Evolutionary conservation across 140 eudicot genomes (phyloP), one percentile per base, ranked within the genome.

Genomic region (Bidens hawaiensis): DNA sequence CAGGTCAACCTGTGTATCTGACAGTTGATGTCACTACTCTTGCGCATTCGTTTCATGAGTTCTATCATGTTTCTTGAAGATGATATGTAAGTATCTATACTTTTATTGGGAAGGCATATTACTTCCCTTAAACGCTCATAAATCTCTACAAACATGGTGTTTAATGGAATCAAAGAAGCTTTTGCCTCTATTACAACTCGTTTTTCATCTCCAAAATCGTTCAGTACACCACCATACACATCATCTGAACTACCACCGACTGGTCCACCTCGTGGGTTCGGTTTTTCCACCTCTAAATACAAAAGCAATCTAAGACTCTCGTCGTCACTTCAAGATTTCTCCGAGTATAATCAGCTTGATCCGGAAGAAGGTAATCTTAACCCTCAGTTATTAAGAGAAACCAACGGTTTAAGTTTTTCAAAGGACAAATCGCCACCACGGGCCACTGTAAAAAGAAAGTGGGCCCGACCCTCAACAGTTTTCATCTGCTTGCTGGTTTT

Each of bases 301-400:
- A 94, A 76, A 76, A 75, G 63, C 41, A 76, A 61, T 77, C 31
- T 94, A 78, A 76, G 95, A 76, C 81, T 51, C 18, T 94, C 99
- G 56, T 78, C 97, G 7, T 94, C 99, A 14, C 93, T 88, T 18
- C 99, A 94, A 85, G 99, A 94, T 88, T 78, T 94, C 41, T 85
- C 97, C 27, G 51, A 70, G 58, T 94, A 88, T 68, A 76, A 50
- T 36, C 81, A 48, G 25, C 77, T 88, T 45, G 95, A 94, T 76
- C 81, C 77, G 31, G 97, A 83, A 59, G 90, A 72, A 58, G 85
- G 82, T 14, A 76, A 76, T 74, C 43, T 60, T 50, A 68, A 28
- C 56, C 51, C 64, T 50, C 53, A 46, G 11, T 68, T 70, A 58
- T 80, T 62, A 54, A 73, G 67, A 62, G 94, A 80, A 70, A 81